These are phyloP conservation scores for Starmerella sirachaensis DNA, from an alignment of 805 yeast genomes.

Conservation along the genomic window DNA sequence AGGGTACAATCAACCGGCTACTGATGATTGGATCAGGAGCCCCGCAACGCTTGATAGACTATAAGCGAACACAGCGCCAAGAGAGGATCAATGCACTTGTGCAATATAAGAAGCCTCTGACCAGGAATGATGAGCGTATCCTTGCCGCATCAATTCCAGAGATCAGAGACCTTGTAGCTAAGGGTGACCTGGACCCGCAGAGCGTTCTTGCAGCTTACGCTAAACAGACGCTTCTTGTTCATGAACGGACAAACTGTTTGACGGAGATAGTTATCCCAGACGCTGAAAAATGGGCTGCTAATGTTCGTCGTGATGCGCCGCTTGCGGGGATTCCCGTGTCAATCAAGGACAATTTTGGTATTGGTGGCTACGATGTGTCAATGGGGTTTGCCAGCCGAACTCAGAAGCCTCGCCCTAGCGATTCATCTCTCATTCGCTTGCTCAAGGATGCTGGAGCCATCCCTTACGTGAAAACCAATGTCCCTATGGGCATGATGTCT, in stretches of 20 bases:
- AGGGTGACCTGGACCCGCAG: constrained; percentile 37
- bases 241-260: constrained; percentile 43
- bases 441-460: constrained; percentile 44
- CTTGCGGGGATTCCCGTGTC: constrained; percentile 55
- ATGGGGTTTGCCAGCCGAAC: constrained; percentile 36
- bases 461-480: constrained; percentile 43
- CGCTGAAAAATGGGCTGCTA: constrained; percentile 48
- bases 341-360: constrained; percentile 44
- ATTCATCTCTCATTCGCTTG: constrained; percentile 33
- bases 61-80: constrained; percentile 29
- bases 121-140: constrained; percentile 28
- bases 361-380: constrained; percentile 41
- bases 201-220: constrained; percentile 50
- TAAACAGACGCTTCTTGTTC: constrained; percentile 52
- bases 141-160: constrained; percentile 33
- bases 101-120: constrained; percentile 31
- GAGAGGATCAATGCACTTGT: constrained; percentile 27
- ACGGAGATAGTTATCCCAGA: constrained; percentile 53
- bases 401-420: constrained; percentile 33
- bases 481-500: constrained; percentile 46
- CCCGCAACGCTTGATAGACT: too few relatives aligned
- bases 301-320: constrained; percentile 47
- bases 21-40: background rate
- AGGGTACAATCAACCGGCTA: background rate
- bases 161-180: constrained; percentile 35